Conservation (phyloP, 768 basidiomycete species). For the Mycena vitilis region DNA sequence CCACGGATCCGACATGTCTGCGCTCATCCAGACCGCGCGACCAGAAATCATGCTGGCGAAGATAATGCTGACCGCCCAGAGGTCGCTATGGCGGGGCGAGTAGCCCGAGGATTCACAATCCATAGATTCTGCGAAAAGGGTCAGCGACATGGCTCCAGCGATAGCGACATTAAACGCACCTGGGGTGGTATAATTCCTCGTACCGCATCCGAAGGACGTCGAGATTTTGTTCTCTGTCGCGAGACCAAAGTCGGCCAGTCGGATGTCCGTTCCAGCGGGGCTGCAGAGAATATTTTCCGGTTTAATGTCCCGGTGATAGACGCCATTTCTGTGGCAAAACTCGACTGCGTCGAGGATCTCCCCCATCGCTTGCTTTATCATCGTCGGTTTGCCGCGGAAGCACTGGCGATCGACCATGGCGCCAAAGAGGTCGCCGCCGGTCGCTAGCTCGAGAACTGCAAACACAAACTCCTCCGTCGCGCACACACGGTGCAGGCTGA, state of each 20-base stretch:
- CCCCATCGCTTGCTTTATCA: slow-evolving; percentile 62
- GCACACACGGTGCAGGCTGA: slow-evolving; percentile 59
- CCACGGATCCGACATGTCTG: slow-evolving; percentile 4
- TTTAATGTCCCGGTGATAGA: slow-evolving; percentile 70
- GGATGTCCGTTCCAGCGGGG: slow-evolving; percentile 50
- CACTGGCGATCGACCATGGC: slow-evolving; percentile 53
- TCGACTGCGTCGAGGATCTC: slow-evolving; percentile 69
- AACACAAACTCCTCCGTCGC: slow-evolving; percentile 62
- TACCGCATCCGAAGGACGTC: slow-evolving; percentile 23
- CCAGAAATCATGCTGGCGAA: slow-evolving; percentile 20
- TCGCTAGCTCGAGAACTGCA: slow-evolving; percentile 52
- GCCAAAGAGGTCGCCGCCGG: slow-evolving; percentile 60
- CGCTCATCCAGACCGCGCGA: slow-evolving; percentile 11
- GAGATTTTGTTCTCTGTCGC: slow-evolving; percentile 42
- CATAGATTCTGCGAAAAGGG: slow-evolving; percentile 2
- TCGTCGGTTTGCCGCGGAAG: slow-evolving; percentile 56
- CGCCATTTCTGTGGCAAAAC: slow-evolving; percentile 62
- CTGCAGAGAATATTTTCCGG: slow-evolving; percentile 74
- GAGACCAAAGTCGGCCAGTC: slow-evolving; percentile 68
- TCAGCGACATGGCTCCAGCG: neutral
- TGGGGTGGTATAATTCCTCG: slow-evolving; percentile 20
- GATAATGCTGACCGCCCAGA: slow-evolving; percentile 21
- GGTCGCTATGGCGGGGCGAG: slow-evolving; percentile 13
- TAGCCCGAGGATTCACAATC: slow-evolving; percentile 2
- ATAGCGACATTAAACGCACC: slow-evolving; percentile 6